Base-by-base conservation (phyloP, 2,329 filamentous ascomycete genomes). In the Fusarium buharicum region DNA sequence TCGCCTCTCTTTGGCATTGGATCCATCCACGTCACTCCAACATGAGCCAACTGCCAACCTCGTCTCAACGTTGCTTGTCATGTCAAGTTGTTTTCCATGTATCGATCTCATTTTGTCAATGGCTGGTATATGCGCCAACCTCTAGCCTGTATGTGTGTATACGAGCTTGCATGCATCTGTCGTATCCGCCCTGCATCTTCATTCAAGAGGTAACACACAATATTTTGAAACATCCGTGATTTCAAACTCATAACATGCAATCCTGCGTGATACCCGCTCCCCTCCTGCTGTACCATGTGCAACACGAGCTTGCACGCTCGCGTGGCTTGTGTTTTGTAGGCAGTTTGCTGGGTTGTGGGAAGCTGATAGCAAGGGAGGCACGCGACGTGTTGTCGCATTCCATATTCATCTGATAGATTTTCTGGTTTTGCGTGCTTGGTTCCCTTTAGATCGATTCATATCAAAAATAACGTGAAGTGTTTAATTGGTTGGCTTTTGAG, bases 11-110 rank as follows among this genome's bases (percentile, higher is more conserved):
- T 55, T 65, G 50, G 47, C 54, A 67, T 54, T 38, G 18, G 14
- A 16, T 63, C 46, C 51, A 65, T 65, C 62, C 66, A 67, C 62
- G 59, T 69, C 56, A 59, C 51, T 55, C 54, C 24, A 18, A 50
- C 41, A 31, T 53, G 39, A 57, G 40, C 52, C 48, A 59, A 59
- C 57, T 47, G 40, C 52, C 48, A 59, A 59, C 57, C 50, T 55
- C 57, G 50, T 68, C 54, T 58, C 59, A 60, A 48, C 62, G 41
- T 54, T 56, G 17, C 20, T 53, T 49, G 33, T 43, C 50, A 41
- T 27, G 11, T 45, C 17, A 16, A 30, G 5, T 43, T 20, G 18
- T 24, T 24, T 24, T 24, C 18, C 31, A 22, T 18, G 11, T 17
- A 18, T 17, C 24, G n/a, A 31, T 55, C 4, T 9, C 18, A 43